Evolutionary conservation across 805 yeast species (phyloP), one percentile per base, ranked within the genome.

Genomic region (Candida gorgasii): DNA sequence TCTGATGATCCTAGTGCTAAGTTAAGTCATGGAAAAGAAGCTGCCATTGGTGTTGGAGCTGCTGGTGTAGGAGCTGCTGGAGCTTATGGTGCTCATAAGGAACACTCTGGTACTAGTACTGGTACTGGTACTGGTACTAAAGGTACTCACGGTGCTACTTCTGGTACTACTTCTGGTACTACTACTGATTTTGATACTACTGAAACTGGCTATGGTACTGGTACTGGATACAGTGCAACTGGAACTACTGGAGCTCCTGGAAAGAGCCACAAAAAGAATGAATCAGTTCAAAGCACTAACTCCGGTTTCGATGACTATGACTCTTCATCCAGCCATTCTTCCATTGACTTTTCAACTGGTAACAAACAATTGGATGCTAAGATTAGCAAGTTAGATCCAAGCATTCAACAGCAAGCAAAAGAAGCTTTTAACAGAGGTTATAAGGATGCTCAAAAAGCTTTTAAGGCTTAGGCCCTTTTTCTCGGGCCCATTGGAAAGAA

Each of bases 351-450:
- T 55, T 39, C 63, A 33, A 67, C 72, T 22, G 72, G 73, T 19
- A 62, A 65, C 54, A 51, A 49, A 34, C 50, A 58, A 30, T 62
- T 67, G 53, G 72, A 67, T 45, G 38, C 53, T 29, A 65, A 65
- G 57, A 65, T 67, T 34, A 45, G 68, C 29, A 40, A 56, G 41
- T 62, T 67, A 49, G 65, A 62, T 43, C 59, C 62, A 18, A 48
- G 54, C 15, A 63, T 60, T 31, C 72, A 65, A 49, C 51, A 62
- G 40, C 61, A 65, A 53, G 73, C 73, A 28, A 61, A 64, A 51
- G 67, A 64, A 19, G 73, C 72, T 6, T 67, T 64, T 53, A 57
- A 65, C 45, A 60, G 55, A 44, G 73, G 72, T 36, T 67, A 67
- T 58, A 52, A 61, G 18, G 73, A 67, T 39, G 72, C 70, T 33